These are phyloP conservation scores for Inga oerstediana DNA, from an alignment of 306 rosid species.

Conservation along the genomic window DNA sequence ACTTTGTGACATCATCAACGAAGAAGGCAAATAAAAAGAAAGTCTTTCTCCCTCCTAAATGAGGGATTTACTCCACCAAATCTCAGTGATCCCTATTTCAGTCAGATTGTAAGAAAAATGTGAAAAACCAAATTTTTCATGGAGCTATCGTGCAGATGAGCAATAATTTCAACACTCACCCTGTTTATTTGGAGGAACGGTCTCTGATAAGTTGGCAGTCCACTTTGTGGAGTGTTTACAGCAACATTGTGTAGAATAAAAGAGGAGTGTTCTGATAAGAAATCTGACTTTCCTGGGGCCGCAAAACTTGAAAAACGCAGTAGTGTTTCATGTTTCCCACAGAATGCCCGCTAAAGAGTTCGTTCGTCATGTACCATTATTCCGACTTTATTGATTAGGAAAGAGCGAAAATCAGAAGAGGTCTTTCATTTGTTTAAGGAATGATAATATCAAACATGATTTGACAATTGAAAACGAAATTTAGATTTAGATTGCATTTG, in stretches of 20 bases:
- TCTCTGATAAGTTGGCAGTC: not conserved
- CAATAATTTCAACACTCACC: conserved; percentile 1
- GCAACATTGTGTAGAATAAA: not conserved
- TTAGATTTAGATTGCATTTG: not conserved
- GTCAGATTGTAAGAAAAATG: not conserved
- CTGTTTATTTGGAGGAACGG: not conserved
- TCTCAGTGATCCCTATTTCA: not conserved
- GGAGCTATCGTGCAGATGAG: not conserved
- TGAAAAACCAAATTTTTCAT: not conserved
- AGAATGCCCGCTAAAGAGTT: not conserved
- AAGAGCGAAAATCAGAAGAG: conserved; percentile 1
- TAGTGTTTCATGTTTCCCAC: not conserved
- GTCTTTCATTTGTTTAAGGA: not conserved
- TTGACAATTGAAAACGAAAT: conserved; percentile 5
- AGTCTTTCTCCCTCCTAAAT: not conserved
- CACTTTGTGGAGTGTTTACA: not conserved
- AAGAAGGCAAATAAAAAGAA: not conserved
- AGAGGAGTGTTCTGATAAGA: not conserved
- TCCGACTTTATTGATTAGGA: not conserved
- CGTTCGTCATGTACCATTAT: not conserved
- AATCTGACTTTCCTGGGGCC: conserved; percentile 26
- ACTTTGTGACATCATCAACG: not conserved
- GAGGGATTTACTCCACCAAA: not conserved
- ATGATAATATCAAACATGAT: not conserved
- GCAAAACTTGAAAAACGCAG: conserved; percentile 1